Conservation (phyloP, 2,329 filamentous ascomycete species). For the Trichoderma pleuroti region DNA sequence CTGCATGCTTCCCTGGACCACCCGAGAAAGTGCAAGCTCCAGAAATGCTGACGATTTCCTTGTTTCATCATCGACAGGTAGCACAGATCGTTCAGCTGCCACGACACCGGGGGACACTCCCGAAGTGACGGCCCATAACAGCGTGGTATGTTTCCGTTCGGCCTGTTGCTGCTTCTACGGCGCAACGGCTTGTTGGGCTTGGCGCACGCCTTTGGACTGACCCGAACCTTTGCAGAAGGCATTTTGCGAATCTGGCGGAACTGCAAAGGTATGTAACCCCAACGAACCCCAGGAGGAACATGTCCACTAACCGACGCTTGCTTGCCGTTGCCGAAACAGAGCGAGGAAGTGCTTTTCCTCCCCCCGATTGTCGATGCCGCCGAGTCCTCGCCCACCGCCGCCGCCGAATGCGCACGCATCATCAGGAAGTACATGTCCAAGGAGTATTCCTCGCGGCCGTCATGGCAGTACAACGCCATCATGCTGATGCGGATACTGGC, state of each 20-base stretch:
- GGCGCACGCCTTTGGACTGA: slow-evolving; percentile 23
- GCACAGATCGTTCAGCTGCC: slow-evolving; percentile 22
- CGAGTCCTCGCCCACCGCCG: slow-evolving; percentile 85
- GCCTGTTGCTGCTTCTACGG: not conserved
- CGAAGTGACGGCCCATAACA: slow-evolving; percentile 62
- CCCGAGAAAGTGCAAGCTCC: not conserved
- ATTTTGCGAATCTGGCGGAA: slow-evolving; percentile 74
- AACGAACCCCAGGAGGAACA: not conserved
- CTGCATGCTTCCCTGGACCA: not conserved
- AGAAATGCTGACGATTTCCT: not conserved
- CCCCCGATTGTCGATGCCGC: slow-evolving; percentile 91
- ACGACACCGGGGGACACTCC: slow-evolving; percentile 53
- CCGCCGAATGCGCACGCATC: slow-evolving; percentile 72
- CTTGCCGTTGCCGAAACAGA: slow-evolving; percentile 42
- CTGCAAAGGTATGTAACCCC: slow-evolving; percentile 45
- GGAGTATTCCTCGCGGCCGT: slow-evolving; percentile 61
- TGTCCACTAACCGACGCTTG: not conserved
- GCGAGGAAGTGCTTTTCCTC: slow-evolving; percentile 87
- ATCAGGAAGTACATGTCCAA: slow-evolving; percentile 80
- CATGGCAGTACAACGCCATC: slow-evolving; percentile 89
- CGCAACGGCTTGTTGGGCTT: not conserved
- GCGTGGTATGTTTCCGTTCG: slow-evolving; percentile 54
- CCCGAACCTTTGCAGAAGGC: slow-evolving; percentile 53
- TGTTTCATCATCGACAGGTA: not conserved
- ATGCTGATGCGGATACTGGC: slow-evolving; percentile 91